Evolutionary conservation across 441 rosid species (phyloP).

Genomic region (Erysimum pusillum): DNA sequence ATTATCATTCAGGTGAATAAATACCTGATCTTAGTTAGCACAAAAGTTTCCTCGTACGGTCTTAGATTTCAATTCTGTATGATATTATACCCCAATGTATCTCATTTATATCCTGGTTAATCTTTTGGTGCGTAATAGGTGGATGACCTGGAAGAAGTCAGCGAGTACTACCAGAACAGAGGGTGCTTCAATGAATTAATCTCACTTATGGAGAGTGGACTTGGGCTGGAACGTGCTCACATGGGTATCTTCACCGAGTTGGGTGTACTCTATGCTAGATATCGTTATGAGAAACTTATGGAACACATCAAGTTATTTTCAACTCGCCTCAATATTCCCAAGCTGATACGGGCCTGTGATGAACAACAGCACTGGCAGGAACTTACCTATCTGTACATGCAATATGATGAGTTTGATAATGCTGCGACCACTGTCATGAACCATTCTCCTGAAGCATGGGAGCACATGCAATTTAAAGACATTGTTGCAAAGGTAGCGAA

Average conservation of each 20-base stretch:
- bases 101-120: conserved; percentile 27
- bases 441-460: conserved; percentile 99
- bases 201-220: conserved; percentile 99
- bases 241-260: conserved; percentile 99
- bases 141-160: conserved; percentile 98
- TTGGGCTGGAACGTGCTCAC: conserved; percentile 99
- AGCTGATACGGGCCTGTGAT: conserved; percentile 98
- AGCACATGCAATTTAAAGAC: conserved; percentile 99
- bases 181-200: conserved; percentile 97
- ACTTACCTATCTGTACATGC: conserved; percentile 92
- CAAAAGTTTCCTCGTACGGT: background rate
- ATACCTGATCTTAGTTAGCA: conserved; percentile 1
- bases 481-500: conserved; percentile 94
- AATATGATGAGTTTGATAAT: conserved; percentile 95
- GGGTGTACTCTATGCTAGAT: conserved; percentile 99
- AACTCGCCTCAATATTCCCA: conserved; percentile 97
- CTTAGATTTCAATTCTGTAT: background rate
- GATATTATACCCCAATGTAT: conserved; percentile 1
- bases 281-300: conserved; percentile 97
- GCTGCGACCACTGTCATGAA: conserved; percentile 99
- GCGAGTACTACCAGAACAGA: conserved; percentile 97
- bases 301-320: conserved; percentile 98
- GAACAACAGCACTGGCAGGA: conserved; percentile 99
- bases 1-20: conserved; percentile 87
- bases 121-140: conserved; percentile 61